Conservation (phyloP, 2,329 filamentous ascomycete genomes). For the Cladorrhinum sp. region DNA sequence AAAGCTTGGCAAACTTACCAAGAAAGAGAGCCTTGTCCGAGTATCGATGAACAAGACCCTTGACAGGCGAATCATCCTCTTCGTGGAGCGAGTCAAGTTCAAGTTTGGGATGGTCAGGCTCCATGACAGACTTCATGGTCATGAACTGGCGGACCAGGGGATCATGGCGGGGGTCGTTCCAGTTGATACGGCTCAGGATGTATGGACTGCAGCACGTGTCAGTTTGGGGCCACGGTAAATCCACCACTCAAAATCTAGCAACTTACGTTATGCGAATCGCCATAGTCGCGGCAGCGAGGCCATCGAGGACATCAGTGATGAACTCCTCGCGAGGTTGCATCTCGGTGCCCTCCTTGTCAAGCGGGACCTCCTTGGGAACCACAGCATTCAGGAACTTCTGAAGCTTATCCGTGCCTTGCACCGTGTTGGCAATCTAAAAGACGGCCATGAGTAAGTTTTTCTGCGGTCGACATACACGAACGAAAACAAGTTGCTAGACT, state of each 20-base stretch:
- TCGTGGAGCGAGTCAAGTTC: slow-evolving; percentile 59
- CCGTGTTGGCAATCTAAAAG: slow-evolving; percentile 45
- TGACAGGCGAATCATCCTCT: slow-evolving; percentile 51
- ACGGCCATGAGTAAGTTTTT: neutral
- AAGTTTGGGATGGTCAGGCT: slow-evolving; percentile 53
- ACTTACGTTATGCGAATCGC: slow-evolving; percentile 53
- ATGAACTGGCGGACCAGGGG: slow-evolving; percentile 60
- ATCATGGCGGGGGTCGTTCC: slow-evolving; percentile 56
- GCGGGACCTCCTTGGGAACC: slow-evolving; percentile 49
- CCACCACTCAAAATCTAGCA: neutral
- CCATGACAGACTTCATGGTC: slow-evolving; percentile 50
- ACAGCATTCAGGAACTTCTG: slow-evolving; percentile 46
- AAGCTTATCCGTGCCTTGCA: slow-evolving; percentile 47
- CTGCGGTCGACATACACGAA: neutral
- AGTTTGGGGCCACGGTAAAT: slow-evolving; percentile 2
- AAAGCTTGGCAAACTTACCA: slow-evolving; percentile 39
- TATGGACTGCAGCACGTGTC: slow-evolving; percentile 44
- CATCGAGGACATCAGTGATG: slow-evolving; percentile 50
- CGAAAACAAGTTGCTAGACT: slow-evolving; percentile 27
- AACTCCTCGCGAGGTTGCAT: slow-evolving; percentile 51
- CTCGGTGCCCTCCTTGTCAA: slow-evolving; percentile 28
- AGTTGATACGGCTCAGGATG: slow-evolving; percentile 56
- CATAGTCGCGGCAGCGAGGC: slow-evolving; percentile 56
- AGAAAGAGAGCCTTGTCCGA: slow-evolving; percentile 61
- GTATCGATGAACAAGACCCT: slow-evolving; percentile 61